Base-by-base conservation (phyloP, 169 alveolate genomes). In the Plasmodium fragile region DNA sequence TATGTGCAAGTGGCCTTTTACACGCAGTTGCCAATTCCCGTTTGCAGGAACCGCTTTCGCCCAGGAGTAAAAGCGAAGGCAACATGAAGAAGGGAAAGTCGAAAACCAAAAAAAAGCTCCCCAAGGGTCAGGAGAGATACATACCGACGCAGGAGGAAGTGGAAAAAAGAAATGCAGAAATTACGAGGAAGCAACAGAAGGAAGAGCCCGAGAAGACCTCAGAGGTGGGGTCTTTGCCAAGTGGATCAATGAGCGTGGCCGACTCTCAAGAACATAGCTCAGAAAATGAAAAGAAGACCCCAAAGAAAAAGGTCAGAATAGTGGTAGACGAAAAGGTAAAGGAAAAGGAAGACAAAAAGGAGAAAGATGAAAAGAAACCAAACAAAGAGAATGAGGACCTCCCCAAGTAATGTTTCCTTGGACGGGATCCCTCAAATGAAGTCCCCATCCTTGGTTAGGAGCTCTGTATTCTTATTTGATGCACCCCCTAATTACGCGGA, bases 111-210 rank as follows among this genome's bases (percentile, higher is more conserved):
- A 83, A 83, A 52, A 83, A 45, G 53, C 55, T 83, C 16, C 92
- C 92, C 53, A 83, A 83, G 55, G 92, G 92, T 3, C 45, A 72
- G 34, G 32, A 71, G 49, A 71, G 92, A 83, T 83, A 83, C 39
- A 72, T 83, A 6, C 92, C 92, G 34, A 83, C 92, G 32, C 92
- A 83, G 45, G 92, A 83, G 71, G 92, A 83, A 45, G 92, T 83
- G 32, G 92, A 83, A 83, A 49, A 82, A 83, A 71, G 92, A 72
- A 83, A 83, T 59, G 92, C 78, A 13, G 92, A 83, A 83, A 83
- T 83, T 72, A 22, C 82, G 25, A 83, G 92, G 49, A 83, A 72
- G 34, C 73, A 34, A 83, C 53, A 71, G 30, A 45, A 55, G 43
- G 92, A 71, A 5, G 71, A 71, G 11, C 53, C 83, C 7, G 91